Evolutionary conservation across 2,329 filamentous ascomycete species (phyloP), one percentile per base, ranked within the genome.

Genomic region (Botrytis hyacinthi): DNA sequence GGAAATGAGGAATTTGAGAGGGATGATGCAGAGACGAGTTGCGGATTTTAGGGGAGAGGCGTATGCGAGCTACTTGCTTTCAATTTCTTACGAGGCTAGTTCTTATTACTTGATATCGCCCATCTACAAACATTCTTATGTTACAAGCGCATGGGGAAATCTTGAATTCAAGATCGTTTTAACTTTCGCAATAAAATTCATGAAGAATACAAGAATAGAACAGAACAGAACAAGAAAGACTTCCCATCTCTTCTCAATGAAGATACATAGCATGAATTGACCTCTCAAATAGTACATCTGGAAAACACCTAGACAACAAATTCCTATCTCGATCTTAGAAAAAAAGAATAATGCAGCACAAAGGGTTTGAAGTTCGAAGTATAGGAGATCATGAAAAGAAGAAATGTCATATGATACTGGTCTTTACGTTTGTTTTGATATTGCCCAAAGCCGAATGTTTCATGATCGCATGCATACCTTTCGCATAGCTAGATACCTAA

Each of bases 391-490:
- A 18, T 26, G 10, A 18, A 12, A 48, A 65, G 8, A 26, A 14
- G 16, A 44, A 26, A 32, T 3, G 22, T 42, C 7, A 5, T 26
- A 46, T 35, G 42, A 14, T 18, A 20, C 20, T 10, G 3, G 10
- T 26, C 26, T 4, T 26, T 9, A 26, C 20, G 3, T 35, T 5
- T 18, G 8, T 48, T 22, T 26, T 18, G 0, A n/a, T 32, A 14
- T 5, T n/a, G 6, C 29, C 18, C 10, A 1, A 4, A 32, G 20
- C 0, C 14, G 16, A 10, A n/a, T 10, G 1, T 18, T 48, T 9
- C 62, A 48, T 48, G 42, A 32, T 14, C 7, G 18, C 9, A 4
- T 48, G 20, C 46, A 48, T 46, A 46, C n/a, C 35, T 32, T 46
- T 10, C 32, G 29, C 29, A 18, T 35, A 48, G 3, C 20, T 26